phyloP scores from a whole-genome alignment of 441 rosid species.

The Adansonia grandidieri region DNA sequence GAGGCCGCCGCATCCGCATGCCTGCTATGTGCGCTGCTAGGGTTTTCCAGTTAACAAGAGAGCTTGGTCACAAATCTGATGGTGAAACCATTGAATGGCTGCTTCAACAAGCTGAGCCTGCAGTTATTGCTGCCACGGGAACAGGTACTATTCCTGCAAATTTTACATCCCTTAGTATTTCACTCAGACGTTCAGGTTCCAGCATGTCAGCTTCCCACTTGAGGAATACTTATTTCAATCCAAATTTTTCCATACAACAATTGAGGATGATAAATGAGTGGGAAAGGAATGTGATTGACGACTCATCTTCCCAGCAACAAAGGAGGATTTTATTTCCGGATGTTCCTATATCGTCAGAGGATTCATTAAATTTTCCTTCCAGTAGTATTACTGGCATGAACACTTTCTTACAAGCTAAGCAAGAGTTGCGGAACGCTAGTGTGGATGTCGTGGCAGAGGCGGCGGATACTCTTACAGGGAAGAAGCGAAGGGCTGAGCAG shows the following conservation, averaged over 20 bases:
- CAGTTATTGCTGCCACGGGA: conserved; percentile 55
- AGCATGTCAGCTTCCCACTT: conserved; percentile 73
- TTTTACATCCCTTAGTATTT: conserved; percentile 81
- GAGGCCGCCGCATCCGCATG: conserved; percentile 53
- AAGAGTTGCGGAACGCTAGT: conserved; percentile 34
- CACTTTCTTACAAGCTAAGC: conserved; percentile 48
- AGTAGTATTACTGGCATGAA: conserved; percentile 31
- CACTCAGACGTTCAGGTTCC: conserved; percentile 82
- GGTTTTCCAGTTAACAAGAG: conserved; percentile 53
- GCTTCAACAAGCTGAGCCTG: conserved; percentile 56
- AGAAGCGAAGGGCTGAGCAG: conserved; percentile 37
- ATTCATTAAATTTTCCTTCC: conserved; percentile 31
- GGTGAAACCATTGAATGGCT: conserved; percentile 69
- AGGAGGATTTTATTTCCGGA: conserved; percentile 44
- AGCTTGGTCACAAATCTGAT: conserved; percentile 54
- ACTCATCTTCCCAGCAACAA: conserved; percentile 32
- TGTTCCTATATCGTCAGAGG: conserved; percentile 30
- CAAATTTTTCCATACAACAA: conserved; percentile 46
- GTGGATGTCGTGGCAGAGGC: conserved; percentile 27
- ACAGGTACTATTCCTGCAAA: conserved; percentile 72
- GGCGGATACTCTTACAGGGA: conserved; percentile 28
- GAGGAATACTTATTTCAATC: conserved; percentile 57
- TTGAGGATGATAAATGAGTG: conserved; percentile 34
- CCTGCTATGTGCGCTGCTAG: conserved; percentile 54
- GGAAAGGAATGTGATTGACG: conserved; percentile 37